Percentiles rank a stretch among this genome's conserved stretches.
Conservation (phyloP, 148 eudicot genomes). For the Dianthus caryophyllus region DNA sequence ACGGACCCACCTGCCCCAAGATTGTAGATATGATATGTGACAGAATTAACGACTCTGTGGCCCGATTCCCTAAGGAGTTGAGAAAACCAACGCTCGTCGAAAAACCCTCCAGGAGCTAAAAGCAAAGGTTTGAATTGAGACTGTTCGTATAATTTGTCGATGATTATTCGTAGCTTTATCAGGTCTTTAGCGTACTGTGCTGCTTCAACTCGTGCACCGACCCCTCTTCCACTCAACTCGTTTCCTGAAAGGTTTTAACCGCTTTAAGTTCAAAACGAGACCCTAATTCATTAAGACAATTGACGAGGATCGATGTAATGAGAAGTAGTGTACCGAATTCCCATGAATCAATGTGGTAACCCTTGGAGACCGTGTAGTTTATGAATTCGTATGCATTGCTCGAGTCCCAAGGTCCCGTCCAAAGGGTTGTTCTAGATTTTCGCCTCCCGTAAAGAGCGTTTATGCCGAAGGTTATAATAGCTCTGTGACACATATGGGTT, state of each 20-base stretch:
- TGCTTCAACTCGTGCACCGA: slow-evolving; percentile 70
- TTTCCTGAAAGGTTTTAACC: slow-evolving; percentile 51
- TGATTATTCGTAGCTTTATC: slow-evolving; percentile 45
- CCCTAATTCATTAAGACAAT: not conserved
- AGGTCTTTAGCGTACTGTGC: slow-evolving; percentile 67
- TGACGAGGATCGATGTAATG: not conserved
- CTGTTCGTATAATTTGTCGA: slow-evolving; percentile 44
- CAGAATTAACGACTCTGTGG: slow-evolving; percentile 43
- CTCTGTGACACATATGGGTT: slow-evolving; percentile 41
- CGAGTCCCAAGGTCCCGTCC: slow-evolving; percentile 81
- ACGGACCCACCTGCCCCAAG: slow-evolving; percentile 76
- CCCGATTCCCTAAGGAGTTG: slow-evolving; percentile 69
- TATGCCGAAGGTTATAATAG: slow-evolving; percentile 71
- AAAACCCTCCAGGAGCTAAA: slow-evolving; percentile 92
- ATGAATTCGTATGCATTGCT: slow-evolving; percentile 72
- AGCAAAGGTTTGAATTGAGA: slow-evolving; percentile 46
- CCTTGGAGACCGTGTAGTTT: slow-evolving; percentile 71
- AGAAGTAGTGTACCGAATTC: slow-evolving; percentile 66
- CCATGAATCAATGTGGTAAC: slow-evolving; percentile 86
- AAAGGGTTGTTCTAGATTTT: slow-evolving; percentile 24
- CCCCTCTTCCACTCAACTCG: slow-evolving; percentile 79
- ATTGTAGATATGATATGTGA: slow-evolving; percentile 86
- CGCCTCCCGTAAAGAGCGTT: slow-evolving; percentile 81
- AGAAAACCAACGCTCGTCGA: slow-evolving; percentile 61
- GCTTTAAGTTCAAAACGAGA: not conserved